These are phyloP conservation scores for Erigeron canadensis DNA, from an alignment of 129 eudicot species.

Conservation along the genomic window DNA sequence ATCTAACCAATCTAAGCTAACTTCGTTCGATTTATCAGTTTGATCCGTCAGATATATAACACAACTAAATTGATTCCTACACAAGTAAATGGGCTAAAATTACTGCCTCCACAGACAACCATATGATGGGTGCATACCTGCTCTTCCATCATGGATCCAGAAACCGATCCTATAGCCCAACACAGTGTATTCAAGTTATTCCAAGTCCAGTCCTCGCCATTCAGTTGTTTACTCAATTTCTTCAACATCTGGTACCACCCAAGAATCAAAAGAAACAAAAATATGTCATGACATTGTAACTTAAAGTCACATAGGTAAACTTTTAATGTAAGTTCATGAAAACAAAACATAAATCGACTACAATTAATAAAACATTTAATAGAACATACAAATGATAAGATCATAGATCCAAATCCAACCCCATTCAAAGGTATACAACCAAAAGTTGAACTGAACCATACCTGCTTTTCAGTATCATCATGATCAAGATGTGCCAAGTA, in stretches of 20 bases:
- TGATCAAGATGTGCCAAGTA: conserved; percentile 97
- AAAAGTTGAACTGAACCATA: conserved; percentile 11
- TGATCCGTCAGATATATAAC: too few relatives aligned
- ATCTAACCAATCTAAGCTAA: too few relatives aligned
- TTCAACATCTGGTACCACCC: conserved; percentile 68
- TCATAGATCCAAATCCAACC: conserved; percentile 1
- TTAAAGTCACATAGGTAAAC: background rate
- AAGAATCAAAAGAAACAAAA: background rate
- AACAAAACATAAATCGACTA: background rate
- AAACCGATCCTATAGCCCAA: conserved; percentile 99
- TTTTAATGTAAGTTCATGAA: background rate
- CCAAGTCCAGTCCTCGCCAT: conserved; percentile 99
- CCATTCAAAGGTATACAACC: conserved; percentile 1
- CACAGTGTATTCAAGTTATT: conserved; percentile 95
- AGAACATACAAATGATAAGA: background rate
- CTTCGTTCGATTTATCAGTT: too few relatives aligned
- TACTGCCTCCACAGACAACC: too few relatives aligned
- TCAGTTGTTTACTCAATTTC: conserved; percentile 76
- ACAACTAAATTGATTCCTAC: too few relatives aligned
- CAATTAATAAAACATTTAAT: background rate
- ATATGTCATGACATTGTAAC: background rate
- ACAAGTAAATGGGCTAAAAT: too few relatives aligned
- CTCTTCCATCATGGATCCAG: conserved; percentile 99
- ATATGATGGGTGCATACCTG: conserved; percentile 52
- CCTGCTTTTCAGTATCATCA: conserved; percentile 99